A percentile compares a stretch with the other conserved stretches of the same genome.
Evolutionary conservation across 2,329 filamentous ascomycete genomes (phyloP).

Genomic region (Fusarium subtropicale): DNA sequence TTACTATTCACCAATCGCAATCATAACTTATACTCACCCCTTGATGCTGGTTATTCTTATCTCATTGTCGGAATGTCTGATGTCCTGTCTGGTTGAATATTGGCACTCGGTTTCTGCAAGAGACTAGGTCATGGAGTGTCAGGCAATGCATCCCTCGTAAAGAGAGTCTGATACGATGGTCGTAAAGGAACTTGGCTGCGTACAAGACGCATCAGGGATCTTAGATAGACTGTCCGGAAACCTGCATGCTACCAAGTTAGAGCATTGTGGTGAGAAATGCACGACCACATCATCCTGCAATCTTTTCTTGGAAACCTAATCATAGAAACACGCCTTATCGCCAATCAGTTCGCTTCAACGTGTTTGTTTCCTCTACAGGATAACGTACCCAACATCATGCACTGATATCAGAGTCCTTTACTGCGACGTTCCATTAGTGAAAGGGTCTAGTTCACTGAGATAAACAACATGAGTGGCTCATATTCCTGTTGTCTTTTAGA

Average conservation of each 20-base stretch:
- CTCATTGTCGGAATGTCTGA: background rate
- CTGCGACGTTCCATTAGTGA: slow-evolving; percentile 20
- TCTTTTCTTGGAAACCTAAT: slow-evolving; percentile 3
- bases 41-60: slow-evolving; percentile 21
- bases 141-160: slow-evolving; percentile 10
- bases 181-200: slow-evolving; percentile 1
- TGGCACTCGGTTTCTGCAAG: background rate
- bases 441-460: background rate
- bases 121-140: background rate
- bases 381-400: background rate
- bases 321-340: background rate
- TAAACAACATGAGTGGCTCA: background rate
- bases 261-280: slow-evolving; percentile 7
- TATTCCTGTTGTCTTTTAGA: slow-evolving; percentile 5
- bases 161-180: slow-evolving; percentile 7
- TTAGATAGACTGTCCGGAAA: slow-evolving; percentile 27
- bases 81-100: background rate
- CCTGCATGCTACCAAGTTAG: slow-evolving; percentile 26
- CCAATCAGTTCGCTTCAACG: background rate
- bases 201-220: slow-evolving; percentile 17
- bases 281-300: slow-evolving; percentile 18
- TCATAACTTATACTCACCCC: slow-evolving; percentile 8
- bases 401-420: background rate
- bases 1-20: slow-evolving; percentile 14
- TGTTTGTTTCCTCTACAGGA: background rate